Conservation (phyloP, 2,329 filamentous ascomycete species). For the Talaromyces verruculosus region DNA sequence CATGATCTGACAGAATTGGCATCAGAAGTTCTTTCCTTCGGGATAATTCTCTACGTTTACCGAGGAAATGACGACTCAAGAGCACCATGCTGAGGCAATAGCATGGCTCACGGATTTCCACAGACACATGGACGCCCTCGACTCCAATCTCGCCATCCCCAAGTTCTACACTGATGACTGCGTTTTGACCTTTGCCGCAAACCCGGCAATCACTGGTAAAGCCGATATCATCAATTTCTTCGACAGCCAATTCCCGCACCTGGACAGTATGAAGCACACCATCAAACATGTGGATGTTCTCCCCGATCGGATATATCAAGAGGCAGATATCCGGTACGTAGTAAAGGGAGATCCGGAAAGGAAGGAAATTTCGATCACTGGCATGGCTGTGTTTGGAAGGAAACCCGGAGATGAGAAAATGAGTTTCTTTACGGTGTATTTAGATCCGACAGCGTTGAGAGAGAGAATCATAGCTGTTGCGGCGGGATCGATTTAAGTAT, state of each 20-base stretch:
- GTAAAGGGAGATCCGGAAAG: conserved; percentile 18
- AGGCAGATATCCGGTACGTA: conserved; percentile 18
- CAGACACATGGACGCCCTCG: conserved; percentile 12
- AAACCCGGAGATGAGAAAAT: conserved; percentile 14
- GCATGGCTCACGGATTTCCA: conserved; percentile 18
- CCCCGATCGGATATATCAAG: conserved; percentile 20
- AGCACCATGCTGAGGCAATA: conserved; percentile 11
- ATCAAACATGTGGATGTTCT: conserved; percentile 21
- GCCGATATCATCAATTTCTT: conserved; percentile 13
- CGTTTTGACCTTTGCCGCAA: conserved; percentile 5
- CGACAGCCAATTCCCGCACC: conserved; percentile 4
- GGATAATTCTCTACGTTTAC: neutral
- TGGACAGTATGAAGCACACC: conserved; percentile 20
- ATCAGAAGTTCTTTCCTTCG: neutral
- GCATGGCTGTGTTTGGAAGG: conserved; percentile 18
- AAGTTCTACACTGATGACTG: conserved; percentile 19
- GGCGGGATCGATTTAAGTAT: neutral
- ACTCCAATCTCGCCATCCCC: conserved; percentile 9
- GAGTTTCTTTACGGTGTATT: conserved; percentile 16
- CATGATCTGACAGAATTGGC: neutral
- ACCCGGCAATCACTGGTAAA: conserved; percentile 12
- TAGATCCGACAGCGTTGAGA: conserved; percentile 16
- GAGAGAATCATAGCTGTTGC: conserved; percentile 14
- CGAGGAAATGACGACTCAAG: conserved; percentile 2
- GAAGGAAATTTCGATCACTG: conserved; percentile 14